Evolutionary conservation across 2,329 filamentous ascomycete genomes (phyloP), one percentile per base, ranked within the genome.

Genomic region (Drechslera avenae): DNA sequence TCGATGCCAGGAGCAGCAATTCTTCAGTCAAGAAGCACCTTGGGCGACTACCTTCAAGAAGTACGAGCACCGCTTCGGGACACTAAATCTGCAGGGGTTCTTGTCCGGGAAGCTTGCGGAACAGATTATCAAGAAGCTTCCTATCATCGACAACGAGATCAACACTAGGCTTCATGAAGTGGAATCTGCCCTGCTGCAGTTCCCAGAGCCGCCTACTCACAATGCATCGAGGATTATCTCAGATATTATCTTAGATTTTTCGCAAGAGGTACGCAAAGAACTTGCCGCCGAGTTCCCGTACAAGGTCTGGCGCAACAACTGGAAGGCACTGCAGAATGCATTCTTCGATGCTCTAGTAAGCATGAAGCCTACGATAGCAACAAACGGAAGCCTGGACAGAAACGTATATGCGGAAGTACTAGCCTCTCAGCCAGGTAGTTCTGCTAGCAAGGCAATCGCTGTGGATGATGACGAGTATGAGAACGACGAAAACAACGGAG

Each of bases 191-290:
- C 78, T 95, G 0, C 57, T 68, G 0, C 74, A 73, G 0, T 79
- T 92, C 0, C 89, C 89, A 0, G 86, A 90, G 31, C 81, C 89
- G 0, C 87, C 88, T 0, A 73, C 73, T 0, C 73, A 77, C 0
- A 89, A 91, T 35, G 82, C 91, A 0, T 81, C 86, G n/a, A 76
- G 86, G 0, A 83, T 86, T 8, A 80, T 95, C 0, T 80, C 81
- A 16, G 80, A 81, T 2, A 82, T 84, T 9, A 68, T 93, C 78
- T 10, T 75, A 75, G 0, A 33, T 10, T 86, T 93, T 53, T 80
- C 82, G 0, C 73, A 77, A 0, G 66, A 76, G 0, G 77, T 90
- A 1, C 76, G 80, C 4, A 73, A 76, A 0, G 76, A 85, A 1
- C 73, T 89, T 5, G 76, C 81, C 16, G 79, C 84, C 6, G 78